phyloP scores from a whole-genome alignment of 108 stramenopile genomes.

The Fragilariopsis cylindrus region DNA sequence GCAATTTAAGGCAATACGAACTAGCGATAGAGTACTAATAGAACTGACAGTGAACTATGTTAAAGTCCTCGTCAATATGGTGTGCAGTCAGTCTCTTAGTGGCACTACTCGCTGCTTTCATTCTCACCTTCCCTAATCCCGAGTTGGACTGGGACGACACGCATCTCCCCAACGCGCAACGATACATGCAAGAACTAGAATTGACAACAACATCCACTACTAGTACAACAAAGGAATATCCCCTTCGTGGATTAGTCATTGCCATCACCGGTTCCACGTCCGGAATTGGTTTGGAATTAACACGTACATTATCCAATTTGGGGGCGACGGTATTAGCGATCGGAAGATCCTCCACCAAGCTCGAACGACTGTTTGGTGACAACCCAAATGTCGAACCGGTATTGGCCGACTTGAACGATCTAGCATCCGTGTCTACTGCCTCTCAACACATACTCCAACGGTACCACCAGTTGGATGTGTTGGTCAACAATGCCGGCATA shows the following conservation, averaged over 20 bases:
- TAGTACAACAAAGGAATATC: neutral
- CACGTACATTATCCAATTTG: conserved; percentile 18
- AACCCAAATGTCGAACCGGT: conserved; percentile 14
- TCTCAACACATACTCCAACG: no score
- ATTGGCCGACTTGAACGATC: conserved; percentile 46
- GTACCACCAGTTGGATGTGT: conserved; percentile 23
- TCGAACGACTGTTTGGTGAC: conserved; percentile 20
- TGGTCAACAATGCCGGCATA: conserved; percentile 69
- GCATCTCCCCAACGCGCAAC: neutral
- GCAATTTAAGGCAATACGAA: no score
- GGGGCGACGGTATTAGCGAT: conserved; percentile 59
- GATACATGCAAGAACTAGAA: neutral
- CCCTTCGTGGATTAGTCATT: conserved; percentile 36
- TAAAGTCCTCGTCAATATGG: no score
- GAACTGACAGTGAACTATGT: no score
- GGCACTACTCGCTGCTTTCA: neutral
- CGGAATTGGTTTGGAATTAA: conserved; percentile 47
- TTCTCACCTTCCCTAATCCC: conserved; percentile 4
- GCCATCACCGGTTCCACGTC: conserved; percentile 52
- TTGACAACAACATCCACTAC: neutral
- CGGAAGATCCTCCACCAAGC: conserved; percentile 39
- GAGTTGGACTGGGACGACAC: conserved; percentile 21
- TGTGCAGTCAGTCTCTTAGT: neutral
- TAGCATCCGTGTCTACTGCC: conserved; percentile 47
- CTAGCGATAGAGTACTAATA: no score